Conservation (phyloP, 2,329 filamentous ascomycete genomes). For the Phialophora verrucosa region DNA sequence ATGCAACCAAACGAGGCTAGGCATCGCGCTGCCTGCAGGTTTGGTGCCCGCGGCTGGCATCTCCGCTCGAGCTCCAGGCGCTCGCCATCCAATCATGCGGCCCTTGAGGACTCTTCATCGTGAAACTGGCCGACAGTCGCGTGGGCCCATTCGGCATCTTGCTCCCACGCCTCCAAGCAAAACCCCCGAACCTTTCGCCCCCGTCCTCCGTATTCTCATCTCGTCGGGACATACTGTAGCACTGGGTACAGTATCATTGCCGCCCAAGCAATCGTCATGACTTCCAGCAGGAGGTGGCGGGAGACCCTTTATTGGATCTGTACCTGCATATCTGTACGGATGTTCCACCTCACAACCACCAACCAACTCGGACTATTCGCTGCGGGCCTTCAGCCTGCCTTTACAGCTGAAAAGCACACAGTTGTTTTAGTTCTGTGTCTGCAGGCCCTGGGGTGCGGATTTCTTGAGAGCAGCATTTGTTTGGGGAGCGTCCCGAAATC, state of each 20-base stretch:
- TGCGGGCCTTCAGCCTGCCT: neutral
- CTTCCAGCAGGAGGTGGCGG: neutral
- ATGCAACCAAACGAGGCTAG: neutral
- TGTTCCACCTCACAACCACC: neutral
- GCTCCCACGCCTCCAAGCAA: neutral
- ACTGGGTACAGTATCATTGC: neutral
- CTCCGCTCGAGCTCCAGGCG: neutral
- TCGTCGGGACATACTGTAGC: too few relatives aligned
- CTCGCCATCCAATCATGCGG: neutral
- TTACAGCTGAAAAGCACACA: neutral
- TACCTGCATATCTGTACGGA: slow-evolving; percentile 28
- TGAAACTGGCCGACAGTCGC: neutral
- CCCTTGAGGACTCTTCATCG: neutral
- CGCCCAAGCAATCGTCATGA: neutral
- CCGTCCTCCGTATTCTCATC: too few relatives aligned
- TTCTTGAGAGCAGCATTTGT: neutral
- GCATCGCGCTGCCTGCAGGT: neutral
- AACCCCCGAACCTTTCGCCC: too few relatives aligned
- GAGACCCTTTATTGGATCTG: slow-evolving; percentile 7
- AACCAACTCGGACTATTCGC: neutral
- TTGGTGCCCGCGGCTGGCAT: neutral
- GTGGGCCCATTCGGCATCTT: slow-evolving; percentile 31
- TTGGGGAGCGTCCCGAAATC: too few relatives aligned
- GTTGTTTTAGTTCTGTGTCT: neutral
- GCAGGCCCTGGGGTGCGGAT: neutral